Conservation (phyloP, 129 eudicot species). For the Chrysanthemum lavandulifolium region DNA sequence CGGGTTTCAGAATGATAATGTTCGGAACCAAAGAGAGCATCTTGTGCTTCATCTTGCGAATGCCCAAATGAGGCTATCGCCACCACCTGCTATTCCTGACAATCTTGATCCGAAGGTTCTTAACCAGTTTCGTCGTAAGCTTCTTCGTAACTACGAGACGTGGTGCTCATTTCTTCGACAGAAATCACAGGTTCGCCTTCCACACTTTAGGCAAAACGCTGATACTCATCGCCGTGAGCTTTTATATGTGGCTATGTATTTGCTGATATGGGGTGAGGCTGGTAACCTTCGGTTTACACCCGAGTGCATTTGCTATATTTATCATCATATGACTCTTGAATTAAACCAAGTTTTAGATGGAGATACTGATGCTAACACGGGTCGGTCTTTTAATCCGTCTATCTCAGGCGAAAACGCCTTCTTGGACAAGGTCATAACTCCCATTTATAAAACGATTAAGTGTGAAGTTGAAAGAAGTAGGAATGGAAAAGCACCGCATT, state of each 20-base stretch:
- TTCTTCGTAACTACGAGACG: constrained; percentile 56
- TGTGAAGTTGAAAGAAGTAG: constrained; percentile 71
- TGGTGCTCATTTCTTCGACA: constrained; percentile 74
- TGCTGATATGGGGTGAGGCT: constrained; percentile 89
- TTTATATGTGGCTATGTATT: constrained; percentile 66
- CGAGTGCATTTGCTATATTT: constrained; percentile 78
- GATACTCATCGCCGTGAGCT: constrained; percentile 69
- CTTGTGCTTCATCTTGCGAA: constrained; percentile 86
- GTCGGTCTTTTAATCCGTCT: constrained; percentile 50
- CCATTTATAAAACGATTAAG: constrained; percentile 53
- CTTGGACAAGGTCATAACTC: constrained; percentile 50
- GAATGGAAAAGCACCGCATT: constrained; percentile 82
- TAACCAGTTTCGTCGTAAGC: constrained; percentile 66
- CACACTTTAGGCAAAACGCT: constrained; percentile 43
- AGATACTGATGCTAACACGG: constrained; percentile 53
- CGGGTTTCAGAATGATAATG: constrained; percentile 86
- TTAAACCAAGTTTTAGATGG: constrained; percentile 65
- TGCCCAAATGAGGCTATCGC: constrained; percentile 81
- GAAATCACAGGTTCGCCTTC: constrained; percentile 54
- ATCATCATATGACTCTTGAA: constrained; percentile 75
- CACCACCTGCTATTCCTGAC: constrained; percentile 60
- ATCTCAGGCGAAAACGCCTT: constrained; percentile 59
- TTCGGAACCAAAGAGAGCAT: constrained; percentile 83
- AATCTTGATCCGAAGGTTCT: constrained; percentile 63
- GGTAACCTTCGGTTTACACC: constrained; percentile 80